These are phyloP conservation scores for Cladosporium colombiae DNA, from an alignment of 2,329 filamentous ascomycete genomes.

Conservation along the genomic window DNA sequence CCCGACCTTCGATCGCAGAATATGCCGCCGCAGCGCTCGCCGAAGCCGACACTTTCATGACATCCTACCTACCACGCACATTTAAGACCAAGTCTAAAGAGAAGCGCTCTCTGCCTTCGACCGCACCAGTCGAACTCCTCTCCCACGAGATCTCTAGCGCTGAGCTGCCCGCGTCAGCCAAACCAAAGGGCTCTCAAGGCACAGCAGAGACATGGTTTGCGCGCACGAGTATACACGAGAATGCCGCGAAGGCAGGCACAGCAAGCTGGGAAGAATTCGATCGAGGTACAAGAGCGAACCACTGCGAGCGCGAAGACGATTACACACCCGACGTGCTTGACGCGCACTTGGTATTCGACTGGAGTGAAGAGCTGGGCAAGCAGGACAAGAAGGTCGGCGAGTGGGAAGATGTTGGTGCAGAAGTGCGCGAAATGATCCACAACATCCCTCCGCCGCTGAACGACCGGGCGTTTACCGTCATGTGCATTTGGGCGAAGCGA, in stretches of 20 bases:
- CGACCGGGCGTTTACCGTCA: constrained; percentile 65
- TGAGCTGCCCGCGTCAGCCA: constrained; percentile 41
- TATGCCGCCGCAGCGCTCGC: constrained; percentile 57
- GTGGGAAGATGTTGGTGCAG: constrained; percentile 42
- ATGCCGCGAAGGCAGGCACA: constrained; percentile 53
- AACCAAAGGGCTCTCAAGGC: constrained; percentile 22
- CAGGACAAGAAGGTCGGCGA: constrained; percentile 27
- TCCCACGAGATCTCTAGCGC: constrained; percentile 52
- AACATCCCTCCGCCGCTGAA: constrained; percentile 60
- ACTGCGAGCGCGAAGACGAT: constrained; percentile 57
- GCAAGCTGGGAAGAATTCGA: constrained; percentile 67
- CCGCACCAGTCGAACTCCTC: constrained; percentile 55
- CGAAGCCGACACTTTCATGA: constrained; percentile 63
- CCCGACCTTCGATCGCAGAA: constrained; percentile 12
- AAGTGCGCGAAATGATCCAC: constrained; percentile 67
- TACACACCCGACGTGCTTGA: constrained; percentile 61
- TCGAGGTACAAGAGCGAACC: constrained; percentile 58
- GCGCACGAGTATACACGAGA: constrained; percentile 62
- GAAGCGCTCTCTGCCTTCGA: constrained; percentile 53
- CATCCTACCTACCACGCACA: constrained; percentile 53
- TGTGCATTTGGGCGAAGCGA: constrained; percentile 58
- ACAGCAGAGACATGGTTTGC: constrained; percentile 62
- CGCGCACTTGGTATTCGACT: constrained; percentile 46
- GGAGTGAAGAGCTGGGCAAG: constrained; percentile 40
- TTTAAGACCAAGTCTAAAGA: constrained; percentile 54